Conservation (phyloP, 1,284 basidiomycete species). For the Sanghuangporus sanghuang region DNA sequence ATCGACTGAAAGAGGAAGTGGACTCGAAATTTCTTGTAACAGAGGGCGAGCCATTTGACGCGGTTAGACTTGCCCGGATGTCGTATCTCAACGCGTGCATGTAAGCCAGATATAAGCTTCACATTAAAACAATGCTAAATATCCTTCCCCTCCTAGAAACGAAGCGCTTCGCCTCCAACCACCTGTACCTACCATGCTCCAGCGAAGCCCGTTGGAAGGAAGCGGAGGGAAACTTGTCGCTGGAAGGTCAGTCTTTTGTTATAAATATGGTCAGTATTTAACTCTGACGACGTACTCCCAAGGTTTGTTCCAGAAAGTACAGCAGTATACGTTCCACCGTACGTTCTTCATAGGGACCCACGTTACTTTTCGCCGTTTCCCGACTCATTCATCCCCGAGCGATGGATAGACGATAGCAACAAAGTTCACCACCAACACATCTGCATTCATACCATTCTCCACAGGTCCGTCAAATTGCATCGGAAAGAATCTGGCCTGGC, state of each 20-base stretch:
- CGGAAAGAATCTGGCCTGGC: slow-evolving; percentile 29
- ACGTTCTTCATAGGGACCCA: slow-evolving; percentile 39
- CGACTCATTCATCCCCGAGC: slow-evolving; percentile 36
- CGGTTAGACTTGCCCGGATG: slow-evolving; percentile 23
- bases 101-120: slow-evolving; percentile 19
- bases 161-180: slow-evolving; percentile 13
- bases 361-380: slow-evolving; percentile 35
- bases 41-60: slow-evolving; percentile 17
- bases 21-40: slow-evolving; percentile 22
- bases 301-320: slow-evolving; percentile 49
- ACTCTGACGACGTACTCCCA: neutral
- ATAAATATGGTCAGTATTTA: neutral
- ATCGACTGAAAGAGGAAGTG: slow-evolving; percentile 26
- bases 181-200: slow-evolving; percentile 2
- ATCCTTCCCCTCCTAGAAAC: neutral
- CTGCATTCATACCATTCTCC: slow-evolving; percentile 33
- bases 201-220: slow-evolving; percentile 5
- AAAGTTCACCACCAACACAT: slow-evolving; percentile 28
- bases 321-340: slow-evolving; percentile 40
- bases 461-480: slow-evolving; percentile 31
- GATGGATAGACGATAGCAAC: slow-evolving; percentile 30
- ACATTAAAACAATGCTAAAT: neutral
- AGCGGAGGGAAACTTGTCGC: slow-evolving; percentile 9
- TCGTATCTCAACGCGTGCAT: slow-evolving; percentile 30
- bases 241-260: neutral